Percentiles rank a stretch among this genome's conserved stretches.
These are phyloP conservation scores for Rhodamnia argentea DNA, from an alignment of 345 rosid species.

Conservation along the genomic window DNA sequence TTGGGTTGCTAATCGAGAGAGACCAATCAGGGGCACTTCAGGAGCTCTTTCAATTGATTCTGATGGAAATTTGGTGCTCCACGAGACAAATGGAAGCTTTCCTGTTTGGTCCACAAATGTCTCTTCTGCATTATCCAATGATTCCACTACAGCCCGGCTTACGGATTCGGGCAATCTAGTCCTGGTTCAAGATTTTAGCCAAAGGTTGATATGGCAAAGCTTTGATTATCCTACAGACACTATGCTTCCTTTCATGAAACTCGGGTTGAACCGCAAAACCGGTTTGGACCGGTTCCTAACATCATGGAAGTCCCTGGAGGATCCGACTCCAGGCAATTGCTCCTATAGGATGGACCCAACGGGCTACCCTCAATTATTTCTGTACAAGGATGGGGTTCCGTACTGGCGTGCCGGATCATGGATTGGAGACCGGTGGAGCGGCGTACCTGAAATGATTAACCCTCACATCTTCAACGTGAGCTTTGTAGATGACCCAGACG, in stretches of 20 bases:
- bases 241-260: not conserved
- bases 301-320: conserved; percentile 16
- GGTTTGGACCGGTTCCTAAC: conserved; percentile 1
- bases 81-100: not conserved
- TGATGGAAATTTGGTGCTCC: conserved; percentile 8
- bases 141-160: conserved; percentile 4
- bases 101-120: conserved; percentile 11
- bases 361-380: conserved; percentile 8
- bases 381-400: conserved; percentile 13
- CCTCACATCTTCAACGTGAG: conserved; percentile 17
- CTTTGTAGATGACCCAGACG: conserved; percentile 21
- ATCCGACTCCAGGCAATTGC: conserved; percentile 5
- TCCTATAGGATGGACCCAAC: not conserved
- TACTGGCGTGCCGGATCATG: conserved; percentile 55
- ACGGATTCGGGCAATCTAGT: conserved; percentile 20
- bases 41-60: not conserved
- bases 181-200: not conserved
- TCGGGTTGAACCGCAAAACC: conserved; percentile 4
- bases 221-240: conserved; percentile 22
- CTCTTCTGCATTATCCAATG: not conserved
- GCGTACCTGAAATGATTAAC: conserved; percentile 43
- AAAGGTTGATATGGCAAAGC: conserved; percentile 14
- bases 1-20: conserved; percentile 18
- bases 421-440: conserved; percentile 60
- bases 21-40: conserved; percentile 1